Base-by-base conservation (phyloP, 1,284 basidiomycete species). In the Crocinoboletus sp. region DNA sequence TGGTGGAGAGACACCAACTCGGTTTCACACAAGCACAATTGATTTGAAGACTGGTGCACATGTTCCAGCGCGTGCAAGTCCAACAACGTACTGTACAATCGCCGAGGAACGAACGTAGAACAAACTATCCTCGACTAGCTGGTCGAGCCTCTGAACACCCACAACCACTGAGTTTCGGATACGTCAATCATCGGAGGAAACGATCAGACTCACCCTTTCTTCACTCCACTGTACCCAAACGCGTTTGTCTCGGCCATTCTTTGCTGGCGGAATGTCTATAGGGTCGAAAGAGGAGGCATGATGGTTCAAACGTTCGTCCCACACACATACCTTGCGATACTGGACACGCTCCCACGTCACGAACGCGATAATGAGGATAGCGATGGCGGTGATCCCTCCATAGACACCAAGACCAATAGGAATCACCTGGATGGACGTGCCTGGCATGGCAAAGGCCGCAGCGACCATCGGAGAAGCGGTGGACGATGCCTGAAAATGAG, bases 261-360 rank as follows among this genome's bases (percentile, higher is more conserved):
- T 56, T 80, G 76, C 67, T 80, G 74, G 55, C 87, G 73, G 77
- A 89, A 90, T 46, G 77, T 74, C 85, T 88, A 52, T 19, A 45
- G 32, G 32, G 43, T 35, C 16, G n/a, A 51, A 40, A 45, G n/a
- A 53, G 47, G n/a, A n/a, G n/a, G n/a, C n/a, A n/a, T n/a, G n/a
- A n/a, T n/a, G n/a, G n/a, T n/a, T n/a, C n/a, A n/a, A n/a, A n/a
- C n/a, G n/a, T n/a, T n/a, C n/a, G n/a, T n/a, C n/a, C n/a, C n/a
- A n/a, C n/a, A n/a, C n/a, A n/a, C n/a, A n/a, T 22, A 84, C 85
- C 77, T 78, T 87, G 70, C 87, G 81, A 61, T 87, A 85, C 65
- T 83, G 86, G 23, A 85, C 81, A 41, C 88, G 76, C 70, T 90
- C 87, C 59, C 83, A 88, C 17, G 87, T 90, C 48, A 89, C 87